These are phyloP conservation scores for Rhodotorula sphaerocarpa DNA, from an alignment of 768 basidiomycete species.

Conservation along the genomic window DNA sequence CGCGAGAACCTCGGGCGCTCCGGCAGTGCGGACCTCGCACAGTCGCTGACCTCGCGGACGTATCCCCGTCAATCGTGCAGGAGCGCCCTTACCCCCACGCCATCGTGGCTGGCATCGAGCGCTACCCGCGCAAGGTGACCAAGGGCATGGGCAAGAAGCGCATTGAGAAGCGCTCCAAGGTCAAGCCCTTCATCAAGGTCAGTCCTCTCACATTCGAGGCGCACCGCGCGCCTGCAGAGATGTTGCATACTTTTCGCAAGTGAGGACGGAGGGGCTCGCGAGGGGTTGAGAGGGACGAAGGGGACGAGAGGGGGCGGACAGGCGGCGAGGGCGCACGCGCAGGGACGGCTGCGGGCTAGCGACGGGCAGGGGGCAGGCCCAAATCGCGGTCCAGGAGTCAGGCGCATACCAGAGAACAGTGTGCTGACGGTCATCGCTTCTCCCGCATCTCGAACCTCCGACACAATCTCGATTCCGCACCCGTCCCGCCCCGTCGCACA, in stretches of 20 bases:
- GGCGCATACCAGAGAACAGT: too few relatives aligned
- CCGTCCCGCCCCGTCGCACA: not conserved
- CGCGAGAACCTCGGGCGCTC: too few relatives aligned
- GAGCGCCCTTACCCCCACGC: constrained; percentile 95
- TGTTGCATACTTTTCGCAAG: too few relatives aligned
- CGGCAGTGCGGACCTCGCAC: too few relatives aligned
- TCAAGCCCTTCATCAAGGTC: constrained; percentile 99
- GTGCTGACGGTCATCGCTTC: not conserved
- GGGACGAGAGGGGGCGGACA: too few relatives aligned
- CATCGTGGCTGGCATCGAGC: constrained; percentile 94
- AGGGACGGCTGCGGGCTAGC: too few relatives aligned
- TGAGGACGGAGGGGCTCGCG: too few relatives aligned
- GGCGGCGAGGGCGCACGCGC: too few relatives aligned
- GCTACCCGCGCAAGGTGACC: constrained; percentile 96
- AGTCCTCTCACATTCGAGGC: not conserved
- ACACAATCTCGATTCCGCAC: not conserved
- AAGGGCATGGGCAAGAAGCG: constrained; percentile 96
- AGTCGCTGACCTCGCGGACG: constrained; percentile 2
- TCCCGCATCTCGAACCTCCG: not conserved
- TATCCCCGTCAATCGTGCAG: not conserved
- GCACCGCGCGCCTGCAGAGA: not conserved
- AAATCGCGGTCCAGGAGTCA: not conserved
- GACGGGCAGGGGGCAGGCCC: not conserved
- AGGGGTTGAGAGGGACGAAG: not conserved
- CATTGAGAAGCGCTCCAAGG: constrained; percentile 79